Evolutionary conservation across 1,139 yeast species (phyloP).

Genomic region (Taphrina communis): DNA sequence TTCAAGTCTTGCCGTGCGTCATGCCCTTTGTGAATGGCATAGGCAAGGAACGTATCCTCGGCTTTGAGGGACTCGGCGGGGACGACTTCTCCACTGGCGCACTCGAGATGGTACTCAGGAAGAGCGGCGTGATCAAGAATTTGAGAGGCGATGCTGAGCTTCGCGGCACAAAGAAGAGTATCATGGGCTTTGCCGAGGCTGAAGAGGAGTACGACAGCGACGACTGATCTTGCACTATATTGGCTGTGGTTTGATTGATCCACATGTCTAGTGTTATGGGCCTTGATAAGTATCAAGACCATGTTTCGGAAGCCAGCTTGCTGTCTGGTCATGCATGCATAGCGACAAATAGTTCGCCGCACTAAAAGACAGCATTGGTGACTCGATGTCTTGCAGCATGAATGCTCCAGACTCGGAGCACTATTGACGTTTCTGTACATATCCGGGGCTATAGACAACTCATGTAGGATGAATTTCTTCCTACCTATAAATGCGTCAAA

Average conservation of each 20-base stretch:
- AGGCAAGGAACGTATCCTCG: slow-evolving; percentile 66
- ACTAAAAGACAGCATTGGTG: no score
- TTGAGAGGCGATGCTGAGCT: slow-evolving; percentile 28
- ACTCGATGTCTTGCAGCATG: no score
- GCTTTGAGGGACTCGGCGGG: slow-evolving; percentile 66
- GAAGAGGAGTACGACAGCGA: slow-evolving; percentile 40
- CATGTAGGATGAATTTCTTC: no score
- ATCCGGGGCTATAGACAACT: no score
- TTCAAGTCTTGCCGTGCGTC: slow-evolving; percentile 75
- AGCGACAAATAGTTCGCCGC: no score
- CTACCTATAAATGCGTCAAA: background rate
- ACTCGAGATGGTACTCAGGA: slow-evolving; percentile 55
- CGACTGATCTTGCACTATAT: background rate
- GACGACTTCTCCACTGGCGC: slow-evolving; percentile 55
- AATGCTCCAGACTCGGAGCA: no score
- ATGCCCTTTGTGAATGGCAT: slow-evolving; percentile 66
- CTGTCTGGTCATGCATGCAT: no score
- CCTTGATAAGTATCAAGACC: no score
- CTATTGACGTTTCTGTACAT: no score
- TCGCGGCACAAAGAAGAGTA: slow-evolving; percentile 15
- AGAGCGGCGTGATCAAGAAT: slow-evolving; percentile 45
- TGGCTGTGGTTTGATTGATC: background rate
- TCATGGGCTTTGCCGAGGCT: slow-evolving; percentile 31
- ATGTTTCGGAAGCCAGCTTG: no score
- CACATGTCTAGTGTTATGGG: background rate